Evolutionary conservation across 2,329 filamentous ascomycete species (phyloP).

Genomic region (Cordyceps tenuipes): DNA sequence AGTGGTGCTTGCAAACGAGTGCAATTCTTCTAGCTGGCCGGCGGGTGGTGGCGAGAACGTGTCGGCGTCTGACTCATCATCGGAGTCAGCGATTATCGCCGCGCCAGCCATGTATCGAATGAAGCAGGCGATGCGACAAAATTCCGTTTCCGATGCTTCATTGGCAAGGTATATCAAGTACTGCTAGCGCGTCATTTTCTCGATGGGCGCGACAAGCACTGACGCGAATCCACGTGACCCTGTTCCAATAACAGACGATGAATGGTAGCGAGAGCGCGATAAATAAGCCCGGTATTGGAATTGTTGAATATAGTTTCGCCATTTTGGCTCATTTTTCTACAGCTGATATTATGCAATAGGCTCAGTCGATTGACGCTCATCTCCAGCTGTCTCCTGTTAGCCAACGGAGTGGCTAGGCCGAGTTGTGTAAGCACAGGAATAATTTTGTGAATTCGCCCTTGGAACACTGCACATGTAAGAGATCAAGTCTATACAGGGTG

Average conservation of each 20-base stretch:
- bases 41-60: conserved; percentile 16
- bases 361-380: too few relatives aligned
- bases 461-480: too few relatives aligned
- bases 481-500: too few relatives aligned
- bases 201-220: neutral
- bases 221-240: neutral
- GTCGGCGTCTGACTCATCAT: conserved; percentile 26
- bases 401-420: too few relatives aligned
- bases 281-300: neutral
- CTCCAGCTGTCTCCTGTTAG: too few relatives aligned
- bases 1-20: neutral
- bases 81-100: conserved; percentile 31
- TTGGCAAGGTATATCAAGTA: neutral
- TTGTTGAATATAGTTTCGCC: neutral
- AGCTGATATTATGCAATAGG: too few relatives aligned
- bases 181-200: neutral
- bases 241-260: neutral
- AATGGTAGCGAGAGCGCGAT: neutral
- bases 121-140: neutral
- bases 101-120: conserved; percentile 15
- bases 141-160: neutral
- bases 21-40: neutral
- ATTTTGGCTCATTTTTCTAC: neutral
- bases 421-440: too few relatives aligned
- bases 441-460: too few relatives aligned